A percentile compares a stretch with the other conserved stretches of the same genome.
These are phyloP conservation scores for Saturnispora halmiae DNA, from an alignment of 805 yeast genomes.

Conservation along the genomic window DNA sequence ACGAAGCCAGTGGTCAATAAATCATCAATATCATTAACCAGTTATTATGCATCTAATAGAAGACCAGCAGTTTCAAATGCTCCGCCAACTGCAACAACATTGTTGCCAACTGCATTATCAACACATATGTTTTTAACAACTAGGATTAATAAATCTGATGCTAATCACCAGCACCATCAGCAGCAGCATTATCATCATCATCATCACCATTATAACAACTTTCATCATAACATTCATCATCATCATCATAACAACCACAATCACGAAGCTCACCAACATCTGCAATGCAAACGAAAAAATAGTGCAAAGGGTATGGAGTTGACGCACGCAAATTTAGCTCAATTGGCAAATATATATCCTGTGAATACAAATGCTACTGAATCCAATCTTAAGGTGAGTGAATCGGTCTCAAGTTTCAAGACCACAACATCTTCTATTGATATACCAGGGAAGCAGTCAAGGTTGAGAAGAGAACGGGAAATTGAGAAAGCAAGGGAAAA, in stretches of 20 bases:
- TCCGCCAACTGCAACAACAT: slow-evolving; percentile 49
- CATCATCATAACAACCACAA: neutral
- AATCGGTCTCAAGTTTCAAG: slow-evolving; percentile 22
- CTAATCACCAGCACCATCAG: too few species aligned
- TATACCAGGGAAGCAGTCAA: slow-evolving; percentile 20
- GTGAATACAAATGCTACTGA: neutral
- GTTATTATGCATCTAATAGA: slow-evolving; percentile 32
- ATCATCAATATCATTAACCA: slow-evolving; percentile 33
- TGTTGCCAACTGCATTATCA: slow-evolving; percentile 50
- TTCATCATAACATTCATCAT: neutral
- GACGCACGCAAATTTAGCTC: slow-evolving; percentile 13
- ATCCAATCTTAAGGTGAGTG: slow-evolving; percentile 4
- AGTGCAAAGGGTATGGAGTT: slow-evolving; percentile 1
- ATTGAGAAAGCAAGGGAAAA: slow-evolving; percentile 8
- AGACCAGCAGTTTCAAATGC: slow-evolving; percentile 38
- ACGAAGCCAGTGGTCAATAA: slow-evolving; percentile 26
- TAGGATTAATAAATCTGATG: slow-evolving; percentile 16
- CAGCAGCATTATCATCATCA: too few species aligned
- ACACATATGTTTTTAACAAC: slow-evolving; percentile 57
- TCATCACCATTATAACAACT: neutral
- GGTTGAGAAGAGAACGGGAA: slow-evolving; percentile 8
- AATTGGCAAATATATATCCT: neutral
- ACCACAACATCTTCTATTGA: slow-evolving; percentile 25
- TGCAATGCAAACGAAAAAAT: neutral
- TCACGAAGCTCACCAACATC: too few species aligned